Base-by-base conservation (phyloP, 306 rosid genomes). In the Spatholobus suberectus region DNA sequence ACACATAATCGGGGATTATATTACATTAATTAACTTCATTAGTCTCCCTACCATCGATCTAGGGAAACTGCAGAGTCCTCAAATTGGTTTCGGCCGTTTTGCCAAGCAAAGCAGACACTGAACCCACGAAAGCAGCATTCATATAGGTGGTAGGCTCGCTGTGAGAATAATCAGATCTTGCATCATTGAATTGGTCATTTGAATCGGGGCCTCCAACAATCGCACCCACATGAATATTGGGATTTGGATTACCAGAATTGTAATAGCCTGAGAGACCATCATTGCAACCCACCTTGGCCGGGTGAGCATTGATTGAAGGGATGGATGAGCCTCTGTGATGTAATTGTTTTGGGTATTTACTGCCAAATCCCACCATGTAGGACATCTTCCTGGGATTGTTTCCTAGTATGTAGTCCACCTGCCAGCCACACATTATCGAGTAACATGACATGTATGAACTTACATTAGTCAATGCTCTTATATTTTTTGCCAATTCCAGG, bases 301-400 rank as follows among this genome's bases (percentile, higher is more conserved):
- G 84, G 46, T 85, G 93, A 75, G 2, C 49, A 70, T 75, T 81
- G 17, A 87, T 82, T 17, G 97, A 90, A 76, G 98, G 98, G 57
- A 93, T 90, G 6, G 98, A 92, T 32, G 97, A 92, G 38, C 93
- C 97, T 87, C 98, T 89, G 61, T 93, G 98, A 86, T 93, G 98
- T 57, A 90, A 35, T 46, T 92, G 90, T 41, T 23, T 74, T 37
- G 98, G 94, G 71, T 87, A 95, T 78, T 85, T 92, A 75, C 70
- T 79, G 3, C 98, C 97, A 83, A 86, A 92, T 37, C 98, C 98
- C 44, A 92, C 90, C 98, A 93, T 91, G 88, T 91, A 93, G 0
- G 96, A 89, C 86, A 86, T 89, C 1, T 87, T 87, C 92, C 80
- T 83, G 3, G 97, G 97, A 84, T 95, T 95, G 47, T 81, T 84